Percentiles rank a stretch among this genome's conserved stretches.
Conservation (phyloP, 495 filamentous ascomycete species). For the Hypoxylon fragiforme region DNA sequence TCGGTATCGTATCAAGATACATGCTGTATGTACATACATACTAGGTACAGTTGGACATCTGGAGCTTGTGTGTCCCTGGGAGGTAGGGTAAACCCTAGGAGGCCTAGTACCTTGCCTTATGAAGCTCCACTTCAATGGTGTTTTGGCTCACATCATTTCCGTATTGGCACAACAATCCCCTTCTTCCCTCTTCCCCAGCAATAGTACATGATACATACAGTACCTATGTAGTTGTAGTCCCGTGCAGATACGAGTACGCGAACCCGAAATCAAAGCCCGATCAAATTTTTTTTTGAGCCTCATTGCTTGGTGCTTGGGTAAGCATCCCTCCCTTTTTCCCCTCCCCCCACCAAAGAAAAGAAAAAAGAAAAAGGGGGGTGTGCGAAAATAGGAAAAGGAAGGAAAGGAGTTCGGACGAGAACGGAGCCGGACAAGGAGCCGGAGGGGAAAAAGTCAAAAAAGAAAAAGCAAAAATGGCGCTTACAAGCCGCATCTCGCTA, state of each 20-base stretch:
- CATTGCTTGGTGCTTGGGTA: background rate
- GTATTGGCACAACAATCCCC: background rate
- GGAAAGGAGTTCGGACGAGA: too few species aligned
- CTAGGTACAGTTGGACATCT: too few species aligned
- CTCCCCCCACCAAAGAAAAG: background rate
- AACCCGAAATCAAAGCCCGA: background rate
- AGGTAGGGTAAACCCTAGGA: too few species aligned
- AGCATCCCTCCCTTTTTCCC: background rate
- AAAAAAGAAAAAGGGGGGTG: background rate
- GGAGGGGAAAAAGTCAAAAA: background rate
- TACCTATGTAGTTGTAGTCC: background rate
- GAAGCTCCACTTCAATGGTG: too few species aligned
- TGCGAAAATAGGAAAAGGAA: background rate
- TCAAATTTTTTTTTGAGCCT: slow-evolving; percentile 10
- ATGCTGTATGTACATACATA: background rate
- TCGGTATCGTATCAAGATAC: too few species aligned
- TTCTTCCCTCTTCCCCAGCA: background rate
- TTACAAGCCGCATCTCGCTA: slow-evolving; percentile 49
- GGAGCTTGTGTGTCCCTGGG: too few species aligned
- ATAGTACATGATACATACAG: background rate
- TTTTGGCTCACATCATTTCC: too few species aligned
- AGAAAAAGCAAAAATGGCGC: slow-evolving; percentile 37
- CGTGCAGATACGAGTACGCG: slow-evolving; percentile 8
- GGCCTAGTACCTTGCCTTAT: too few species aligned
- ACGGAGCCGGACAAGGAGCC: background rate